Evolutionary conservation across 1,139 yeast genomes (phyloP).

Genomic region (Diutina mesorugosa): DNA sequence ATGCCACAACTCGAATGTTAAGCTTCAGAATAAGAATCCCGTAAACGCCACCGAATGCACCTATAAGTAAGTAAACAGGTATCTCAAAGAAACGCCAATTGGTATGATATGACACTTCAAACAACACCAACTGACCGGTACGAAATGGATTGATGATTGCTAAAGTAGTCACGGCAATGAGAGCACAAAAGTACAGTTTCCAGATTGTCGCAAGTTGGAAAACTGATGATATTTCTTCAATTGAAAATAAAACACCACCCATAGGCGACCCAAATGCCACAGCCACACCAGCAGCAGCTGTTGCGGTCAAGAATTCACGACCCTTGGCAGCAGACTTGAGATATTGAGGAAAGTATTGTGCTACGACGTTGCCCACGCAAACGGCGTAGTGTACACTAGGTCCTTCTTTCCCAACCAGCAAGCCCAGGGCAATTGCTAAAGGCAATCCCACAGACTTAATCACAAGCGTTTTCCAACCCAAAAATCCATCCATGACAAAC

Average conservation of each 20-base stretch:
- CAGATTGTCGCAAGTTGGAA: constrained; percentile 74
- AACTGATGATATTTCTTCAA: constrained; percentile 64
- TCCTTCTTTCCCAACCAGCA: constrained; percentile 76
- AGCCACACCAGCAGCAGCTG: constrained; percentile 62
- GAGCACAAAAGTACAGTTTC: constrained; percentile 85
- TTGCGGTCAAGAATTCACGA: constrained; percentile 45
- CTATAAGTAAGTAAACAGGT: constrained; percentile 66
- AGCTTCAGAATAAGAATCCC: constrained; percentile 74
- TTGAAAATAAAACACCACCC: constrained; percentile 57
- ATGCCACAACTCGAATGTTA: constrained; percentile 67
- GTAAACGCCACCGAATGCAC: constrained; percentile 83
- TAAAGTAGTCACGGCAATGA: constrained; percentile 75
- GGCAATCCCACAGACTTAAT: constrained; percentile 79
- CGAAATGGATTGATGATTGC: constrained; percentile 78
- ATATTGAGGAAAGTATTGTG: constrained; percentile 36
- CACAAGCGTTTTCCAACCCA: constrained; percentile 58
- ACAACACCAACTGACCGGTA: constrained; percentile 86
- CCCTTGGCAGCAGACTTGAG: constrained; percentile 35
- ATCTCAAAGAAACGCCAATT: constrained; percentile 84
- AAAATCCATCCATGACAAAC: constrained; percentile 65
- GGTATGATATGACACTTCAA: constrained; percentile 75
- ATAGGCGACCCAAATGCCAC: constrained; percentile 67
- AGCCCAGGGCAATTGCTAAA: constrained; percentile 70
- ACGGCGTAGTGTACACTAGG: constrained; percentile 83
- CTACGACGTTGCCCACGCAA: constrained; percentile 61